Evolutionary conservation across 2,329 filamentous ascomycete species (phyloP), one percentile per base, ranked within the genome.

Genomic region (Diaporthe batatas): DNA sequence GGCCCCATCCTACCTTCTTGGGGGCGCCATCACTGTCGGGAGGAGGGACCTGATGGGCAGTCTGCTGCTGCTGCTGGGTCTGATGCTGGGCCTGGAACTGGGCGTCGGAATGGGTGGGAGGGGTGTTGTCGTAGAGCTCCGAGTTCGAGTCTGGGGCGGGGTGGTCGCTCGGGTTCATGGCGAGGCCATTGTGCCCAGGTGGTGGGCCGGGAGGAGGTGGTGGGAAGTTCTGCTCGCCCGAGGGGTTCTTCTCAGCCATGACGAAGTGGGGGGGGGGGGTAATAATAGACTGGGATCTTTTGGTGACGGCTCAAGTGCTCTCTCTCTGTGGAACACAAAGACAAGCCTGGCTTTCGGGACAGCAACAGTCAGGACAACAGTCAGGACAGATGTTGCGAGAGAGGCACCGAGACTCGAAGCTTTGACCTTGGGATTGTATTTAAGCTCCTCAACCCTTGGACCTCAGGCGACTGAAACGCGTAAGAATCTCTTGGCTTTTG

Each of bases 191-290:
- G 7, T 78, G 76, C 72, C 67, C 64, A 5, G 78, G 77, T 5
- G 77, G 78, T 18, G 78, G 77, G 1, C 77, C 78, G 0, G 79
- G 76, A 34, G 79, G 78, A 21, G 77, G 79, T 49, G 78, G 78
- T 1, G 78, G 77, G 54, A 78, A 78, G 54, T 74, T 72, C 16
- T 75, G 68, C 42, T 55, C 59, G 57, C 59, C n/a, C 18, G 54
- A 36, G 23, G 62, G 68, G 21, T 51, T 75, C 54, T 65, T 73
- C 23, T 70, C 71, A 62, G 71, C 34, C 73, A 75, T 75, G 57
- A 8, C 42, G 70, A 71, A 11, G 34, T 36, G 34, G 34, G 34
- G 34, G 34, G 34, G 4, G 5, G 39, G 39, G 39, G 12, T 42
- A 42, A 42, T 18, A 10, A 8, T 25, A 2, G 6, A 36, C 10